These are phyloP conservation scores for Panaeolus papilionaceus DNA, from an alignment of 768 basidiomycete species.

Conservation along the genomic window DNA sequence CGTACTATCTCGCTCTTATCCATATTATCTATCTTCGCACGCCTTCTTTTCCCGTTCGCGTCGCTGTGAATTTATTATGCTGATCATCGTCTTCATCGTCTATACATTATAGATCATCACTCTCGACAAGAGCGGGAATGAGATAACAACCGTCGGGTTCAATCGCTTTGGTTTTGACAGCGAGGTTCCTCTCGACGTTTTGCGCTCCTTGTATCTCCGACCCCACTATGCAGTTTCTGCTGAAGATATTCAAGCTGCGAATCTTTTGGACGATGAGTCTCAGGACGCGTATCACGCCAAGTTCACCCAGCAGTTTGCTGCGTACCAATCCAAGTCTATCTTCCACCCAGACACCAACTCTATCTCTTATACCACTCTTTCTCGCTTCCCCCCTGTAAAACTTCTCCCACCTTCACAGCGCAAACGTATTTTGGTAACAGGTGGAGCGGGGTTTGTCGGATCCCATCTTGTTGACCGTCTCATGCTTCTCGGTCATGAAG, in stretches of 20 bases:
- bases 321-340: slow-evolving; percentile 86
- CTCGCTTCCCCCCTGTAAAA: slow-evolving; percentile 92
- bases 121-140: slow-evolving; percentile 75
- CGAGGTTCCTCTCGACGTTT: slow-evolving; percentile 76
- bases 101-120: slow-evolving; percentile 56
- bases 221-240: slow-evolving; percentile 72
- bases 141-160: slow-evolving; percentile 83
- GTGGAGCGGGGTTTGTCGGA: slow-evolving; percentile 99
- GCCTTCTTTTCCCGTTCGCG: slow-evolving; percentile 16
- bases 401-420: slow-evolving; percentile 77
- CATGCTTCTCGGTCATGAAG: slow-evolving; percentile 97
- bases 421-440: slow-evolving; percentile 94
- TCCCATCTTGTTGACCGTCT: slow-evolving; percentile 97
- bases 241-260: slow-evolving; percentile 35
- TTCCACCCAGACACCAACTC: slow-evolving; percentile 80
- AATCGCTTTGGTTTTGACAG: slow-evolving; percentile 91
- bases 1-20: background rate
- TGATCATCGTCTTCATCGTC: slow-evolving; percentile 18
- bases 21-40: slow-evolving; percentile 22
- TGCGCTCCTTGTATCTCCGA: slow-evolving; percentile 89
- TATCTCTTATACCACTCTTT: slow-evolving; percentile 92
- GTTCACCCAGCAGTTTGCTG: slow-evolving; percentile 54
- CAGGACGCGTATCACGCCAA: slow-evolving; percentile 56
- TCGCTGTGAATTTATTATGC: slow-evolving; percentile 23
- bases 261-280: slow-evolving; percentile 44